A percentile compares a stretch with the other conserved stretches of the same genome.
These are phyloP conservation scores for Microsporum canis DNA, from an alignment of 2,329 filamentous ascomycete species.

Conservation along the genomic window DNA sequence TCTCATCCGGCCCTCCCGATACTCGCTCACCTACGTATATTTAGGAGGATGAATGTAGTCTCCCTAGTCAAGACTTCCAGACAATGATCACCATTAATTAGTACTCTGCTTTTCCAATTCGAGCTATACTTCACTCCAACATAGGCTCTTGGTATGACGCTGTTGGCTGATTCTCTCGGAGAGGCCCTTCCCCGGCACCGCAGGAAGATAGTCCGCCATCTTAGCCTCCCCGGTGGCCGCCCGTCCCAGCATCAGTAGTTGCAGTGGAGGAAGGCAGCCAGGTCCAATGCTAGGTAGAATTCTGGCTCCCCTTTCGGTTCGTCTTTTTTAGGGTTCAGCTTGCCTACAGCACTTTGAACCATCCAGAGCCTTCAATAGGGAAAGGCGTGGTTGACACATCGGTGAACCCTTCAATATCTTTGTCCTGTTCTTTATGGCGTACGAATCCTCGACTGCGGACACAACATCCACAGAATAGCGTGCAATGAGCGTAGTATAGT, in stretches of 20 bases:
- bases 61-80: no score
- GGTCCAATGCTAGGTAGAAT: no score
- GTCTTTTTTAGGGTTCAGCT: background rate
- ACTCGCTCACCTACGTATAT: no score
- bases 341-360: background rate
- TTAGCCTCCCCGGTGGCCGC: no score
- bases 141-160: background rate
- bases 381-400: background rate
- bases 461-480: constrained; percentile 2
- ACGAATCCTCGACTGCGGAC: background rate
- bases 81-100: no score
- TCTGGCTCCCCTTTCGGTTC: background rate
- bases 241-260: no score
- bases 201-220: no score
- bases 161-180: no score
- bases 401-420: background rate
- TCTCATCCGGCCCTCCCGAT: no score
- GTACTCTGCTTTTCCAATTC: background rate
- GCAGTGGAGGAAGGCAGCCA: no score
- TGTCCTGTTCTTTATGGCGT: background rate
- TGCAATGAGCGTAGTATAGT: constrained; percentile 6
- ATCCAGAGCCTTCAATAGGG: background rate
- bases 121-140: background rate
- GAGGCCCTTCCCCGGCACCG: no score
- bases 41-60: no score